phyloP scores from a whole-genome alignment of 495 filamentous ascomycete species.

The Talaromyces ruber region DNA sequence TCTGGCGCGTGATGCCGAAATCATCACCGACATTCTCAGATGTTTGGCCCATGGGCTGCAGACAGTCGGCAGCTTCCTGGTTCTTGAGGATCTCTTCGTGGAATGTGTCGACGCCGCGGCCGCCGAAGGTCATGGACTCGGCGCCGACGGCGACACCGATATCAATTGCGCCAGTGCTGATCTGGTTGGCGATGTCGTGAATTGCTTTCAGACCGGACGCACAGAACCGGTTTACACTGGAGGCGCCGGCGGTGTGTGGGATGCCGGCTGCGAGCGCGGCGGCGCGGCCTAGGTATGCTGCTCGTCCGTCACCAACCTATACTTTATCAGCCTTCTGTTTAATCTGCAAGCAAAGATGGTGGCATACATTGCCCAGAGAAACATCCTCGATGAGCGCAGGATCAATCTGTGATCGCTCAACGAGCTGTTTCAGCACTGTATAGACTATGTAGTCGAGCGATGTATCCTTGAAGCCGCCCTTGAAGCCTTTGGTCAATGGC shows the following conservation, averaged over 20 bases:
- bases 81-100: slow-evolving; percentile 64
- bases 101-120: slow-evolving; percentile 62
- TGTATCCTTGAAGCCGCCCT: slow-evolving; percentile 93
- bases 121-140: slow-evolving; percentile 75
- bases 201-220: slow-evolving; percentile 91
- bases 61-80: slow-evolving; percentile 76
- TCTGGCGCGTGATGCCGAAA: slow-evolving; percentile 73
- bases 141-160: slow-evolving; percentile 80
- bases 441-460: slow-evolving; percentile 79
- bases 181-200: slow-evolving; percentile 89
- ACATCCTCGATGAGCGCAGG: slow-evolving; percentile 85
- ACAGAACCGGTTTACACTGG: slow-evolving; percentile 89
- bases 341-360: not conserved
- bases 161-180: slow-evolving; percentile 71
- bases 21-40: slow-evolving; percentile 92
- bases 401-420: slow-evolving; percentile 67
- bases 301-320: slow-evolving; percentile 77
- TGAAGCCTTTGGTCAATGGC: slow-evolving; percentile 65
- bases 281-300: slow-evolving; percentile 82
- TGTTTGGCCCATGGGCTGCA: slow-evolving; percentile 96
- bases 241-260: slow-evolving; percentile 78
- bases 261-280: slow-evolving; percentile 87
- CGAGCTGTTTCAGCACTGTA: slow-evolving; percentile 66
- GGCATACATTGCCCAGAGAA: slow-evolving; percentile 77
- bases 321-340: slow-evolving; percentile 2